Base-by-base conservation (phyloP, 768 basidiomycete species). In the Boletus pseudopeckii region DNA sequence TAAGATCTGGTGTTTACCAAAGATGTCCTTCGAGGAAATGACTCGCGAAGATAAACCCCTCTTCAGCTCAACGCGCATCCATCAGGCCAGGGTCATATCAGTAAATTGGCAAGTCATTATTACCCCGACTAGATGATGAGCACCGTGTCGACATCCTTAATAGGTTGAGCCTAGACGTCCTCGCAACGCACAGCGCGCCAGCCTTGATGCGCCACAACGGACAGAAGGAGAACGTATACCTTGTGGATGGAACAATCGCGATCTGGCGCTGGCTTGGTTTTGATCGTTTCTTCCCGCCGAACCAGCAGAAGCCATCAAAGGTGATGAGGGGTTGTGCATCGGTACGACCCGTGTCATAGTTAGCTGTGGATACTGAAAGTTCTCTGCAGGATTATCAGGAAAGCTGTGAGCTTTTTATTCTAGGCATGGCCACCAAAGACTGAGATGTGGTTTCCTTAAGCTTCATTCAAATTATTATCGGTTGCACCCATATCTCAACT, bases 31-130 rank as follows among this genome's bases (percentile, higher is more conserved):
- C 3, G 66, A 74, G n/a, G 56, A 66, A 46, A 70, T 84, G 46
- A 71, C 74, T 45, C 76, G 86, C 33, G 84, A 86, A 65, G 88
- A 91, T 55, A 90, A 90, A 55, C 88, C 90, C 0, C 64, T 92
- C 3, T 90, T 90, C 63, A 86, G 83, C 58, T 86, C 81, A 39
- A 75, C 79, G 26, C 72, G 75, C 30, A 75, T 92, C 13, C 88
- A 90, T 59, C 82, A 80, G 58, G 80, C 85, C 15, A 75, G 83
- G 9, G 78, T 88, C 2, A 64, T 84, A 18, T 86, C 85, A 3
- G 72, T 90, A 2, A 69, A 74, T 36, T 91, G 89, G 89, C 86
- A 55, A 51, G 39, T 49, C 18, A 10, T 52, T 5, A 11, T 20
- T 3, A 32, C 13, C 9, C 38, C 24, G 17, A 18, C 24, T 39